A percentile compares a stretch with the other conserved stretches of the same genome.
Conservation (phyloP, 768 basidiomycete species). For the Trametes cubensis region DNA sequence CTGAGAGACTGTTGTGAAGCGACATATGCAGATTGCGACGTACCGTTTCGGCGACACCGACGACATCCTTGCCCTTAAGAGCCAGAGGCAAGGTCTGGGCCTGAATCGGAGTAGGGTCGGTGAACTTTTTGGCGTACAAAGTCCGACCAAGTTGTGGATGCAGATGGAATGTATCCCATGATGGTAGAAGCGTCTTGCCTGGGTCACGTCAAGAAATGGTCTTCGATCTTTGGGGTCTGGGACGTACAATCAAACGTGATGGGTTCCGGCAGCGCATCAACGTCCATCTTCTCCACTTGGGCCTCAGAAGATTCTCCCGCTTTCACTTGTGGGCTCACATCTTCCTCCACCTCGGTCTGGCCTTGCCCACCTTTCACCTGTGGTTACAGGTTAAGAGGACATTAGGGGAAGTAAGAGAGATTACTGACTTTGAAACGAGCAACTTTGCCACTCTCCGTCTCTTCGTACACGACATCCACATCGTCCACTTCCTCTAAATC, state of each 20-base stretch:
- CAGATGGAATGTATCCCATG: constrained; percentile 69
- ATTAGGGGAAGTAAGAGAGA: no score
- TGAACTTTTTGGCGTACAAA: constrained; percentile 64
- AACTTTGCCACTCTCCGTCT: constrained; percentile 67
- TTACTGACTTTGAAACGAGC: constrained; percentile 72
- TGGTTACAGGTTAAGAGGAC: not conserved
- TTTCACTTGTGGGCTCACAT: not conserved
- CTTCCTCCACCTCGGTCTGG: not conserved
- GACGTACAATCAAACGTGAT: constrained; percentile 22
- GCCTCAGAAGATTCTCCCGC: constrained; percentile 10
- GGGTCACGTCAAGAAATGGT: not conserved
- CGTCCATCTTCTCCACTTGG: constrained; percentile 10
- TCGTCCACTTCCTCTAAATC: constrained; percentile 93
- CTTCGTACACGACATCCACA: constrained; percentile 86
- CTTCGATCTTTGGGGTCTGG: not conserved
- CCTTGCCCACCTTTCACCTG: not conserved
- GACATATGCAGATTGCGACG: constrained; percentile 11
- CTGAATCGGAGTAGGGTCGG: constrained; percentile 85
- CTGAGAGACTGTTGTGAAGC: not conserved
- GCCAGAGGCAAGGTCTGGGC: constrained; percentile 67
- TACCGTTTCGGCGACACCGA: constrained; percentile 95
- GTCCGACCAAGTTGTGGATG: constrained; percentile 66
- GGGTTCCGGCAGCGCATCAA: constrained; percentile 13
- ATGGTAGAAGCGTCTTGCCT: constrained; percentile 65
- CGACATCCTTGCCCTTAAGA: constrained; percentile 67